Base-by-base conservation (phyloP, 2,329 filamentous ascomycete species). In the Bipolaris zeicola region DNA sequence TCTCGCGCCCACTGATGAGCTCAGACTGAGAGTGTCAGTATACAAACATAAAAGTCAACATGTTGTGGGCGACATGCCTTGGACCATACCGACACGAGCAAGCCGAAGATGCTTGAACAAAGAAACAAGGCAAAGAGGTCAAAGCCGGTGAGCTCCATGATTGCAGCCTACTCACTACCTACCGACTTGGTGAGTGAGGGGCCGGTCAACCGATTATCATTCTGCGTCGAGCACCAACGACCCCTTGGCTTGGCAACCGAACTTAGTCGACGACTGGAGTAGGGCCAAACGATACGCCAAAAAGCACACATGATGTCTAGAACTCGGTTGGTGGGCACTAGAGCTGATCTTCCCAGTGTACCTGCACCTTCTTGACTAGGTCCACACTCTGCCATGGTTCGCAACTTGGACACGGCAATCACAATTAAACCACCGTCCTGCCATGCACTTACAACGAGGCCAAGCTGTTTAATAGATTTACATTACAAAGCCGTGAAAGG, bases 111-210 rank as follows among this genome's bases (percentile, higher is more conserved):
- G 37, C 42, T 39, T 11, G 58, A 55, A 38, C 55, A 54, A 5
- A 61, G 42, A n/a, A 57, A 44, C 49, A 63, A 54, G 14, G 57
- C 50, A 10, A 61, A 52, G 26, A 61, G 24, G 13, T 59, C 52
- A 22, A 58, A 55, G 33, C 47, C 34, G 10, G 55, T 57, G 43
- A 57, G 34, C 28, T 59, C 36, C 60, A 63, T 63, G 24, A 5
- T 44, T 13, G 42, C 18, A n/a, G 10, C 47, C 7, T 53, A 11
- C 10, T 41, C 10, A 10, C 13, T 13, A 10, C 8, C 41, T 6
- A 7, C 10, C 3, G 28, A 31, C 28, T 13, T 4, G 28, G 26
- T 26, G 42, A 42, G 39, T 26, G 43, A 38, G 53, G 24, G 41
- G 28, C 31, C 24, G 6, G 34, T 34, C 22, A 38, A 31, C 18